Percentiles rank a stretch among this genome's conserved stretches.
phyloP scores from a whole-genome alignment of 176 grass and related monocot genomes.

The Saccharum spontaneum region DNA sequence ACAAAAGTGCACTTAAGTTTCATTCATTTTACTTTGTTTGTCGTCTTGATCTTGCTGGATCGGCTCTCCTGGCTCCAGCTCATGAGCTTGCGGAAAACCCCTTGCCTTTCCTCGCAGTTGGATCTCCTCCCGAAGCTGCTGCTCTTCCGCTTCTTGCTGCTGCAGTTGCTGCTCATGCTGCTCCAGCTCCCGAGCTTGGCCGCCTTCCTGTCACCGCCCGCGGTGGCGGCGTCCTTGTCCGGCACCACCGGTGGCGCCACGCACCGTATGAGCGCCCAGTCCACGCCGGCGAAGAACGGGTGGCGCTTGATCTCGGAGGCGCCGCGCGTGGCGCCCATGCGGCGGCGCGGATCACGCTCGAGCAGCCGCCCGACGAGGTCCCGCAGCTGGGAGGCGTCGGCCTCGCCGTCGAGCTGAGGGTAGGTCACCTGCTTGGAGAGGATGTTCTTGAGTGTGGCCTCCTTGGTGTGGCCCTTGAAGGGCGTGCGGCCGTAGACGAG shows the following conservation, averaged over 20 bases:
- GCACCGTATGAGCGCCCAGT: slow-evolving; percentile 83
- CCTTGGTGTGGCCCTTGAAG: slow-evolving; percentile 84
- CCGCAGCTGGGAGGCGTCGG: slow-evolving; percentile 53
- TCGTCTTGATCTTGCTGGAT: slow-evolving; percentile 35
- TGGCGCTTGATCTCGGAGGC: slow-evolving; percentile 87
- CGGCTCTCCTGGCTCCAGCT: slow-evolving; percentile 37
- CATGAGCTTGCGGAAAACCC: slow-evolving; percentile 52
- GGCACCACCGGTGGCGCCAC: slow-evolving; percentile 67
- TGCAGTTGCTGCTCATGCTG: slow-evolving; percentile 45
- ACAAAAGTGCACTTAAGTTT: background rate
- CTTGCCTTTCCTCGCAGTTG: slow-evolving; percentile 40
- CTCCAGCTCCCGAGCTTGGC: slow-evolving; percentile 66
- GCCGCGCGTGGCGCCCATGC: slow-evolving; percentile 70
- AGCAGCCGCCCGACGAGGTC: slow-evolving; percentile 68
- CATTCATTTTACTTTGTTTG: slow-evolving; percentile 7
- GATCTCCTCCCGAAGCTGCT: slow-evolving; percentile 38
- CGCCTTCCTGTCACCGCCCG: slow-evolving; percentile 17
- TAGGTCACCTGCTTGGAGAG: slow-evolving; percentile 69
- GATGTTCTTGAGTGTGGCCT: slow-evolving; percentile 84
- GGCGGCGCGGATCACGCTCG: slow-evolving; percentile 66
- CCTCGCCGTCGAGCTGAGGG: slow-evolving; percentile 54
- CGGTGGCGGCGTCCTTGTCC: slow-evolving; percentile 10
- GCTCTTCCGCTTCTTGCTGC: slow-evolving; percentile 38
- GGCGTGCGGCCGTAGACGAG: slow-evolving; percentile 88
- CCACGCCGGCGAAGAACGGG: slow-evolving; percentile 72